These are phyloP conservation scores for Entomortierella parvispora DNA, from an alignment of 192 early-diverging fungal species.

Conservation along the genomic window DNA sequence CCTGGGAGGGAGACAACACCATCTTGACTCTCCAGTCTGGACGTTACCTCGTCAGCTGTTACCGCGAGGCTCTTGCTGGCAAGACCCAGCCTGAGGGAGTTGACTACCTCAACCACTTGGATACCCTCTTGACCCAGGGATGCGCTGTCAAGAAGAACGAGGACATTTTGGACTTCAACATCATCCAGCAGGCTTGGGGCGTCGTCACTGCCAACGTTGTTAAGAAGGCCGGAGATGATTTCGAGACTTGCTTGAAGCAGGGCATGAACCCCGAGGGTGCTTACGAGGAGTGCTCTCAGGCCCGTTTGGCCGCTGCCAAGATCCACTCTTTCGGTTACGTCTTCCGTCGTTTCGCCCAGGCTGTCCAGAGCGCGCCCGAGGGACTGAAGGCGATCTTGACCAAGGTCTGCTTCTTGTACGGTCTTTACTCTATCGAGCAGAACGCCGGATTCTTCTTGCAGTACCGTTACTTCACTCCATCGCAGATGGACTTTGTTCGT, in stretches of 20 bases:
- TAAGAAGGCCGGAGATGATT: conserved; percentile 81
- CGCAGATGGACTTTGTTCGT: conserved; percentile 78
- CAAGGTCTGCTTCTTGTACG: conserved; percentile 84
- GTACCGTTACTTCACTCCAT: conserved; percentile 80
- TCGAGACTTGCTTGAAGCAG: conserved; percentile 69
- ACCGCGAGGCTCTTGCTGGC: conserved; percentile 74
- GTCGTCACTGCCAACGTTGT: conserved; percentile 87
- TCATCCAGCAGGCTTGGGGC: conserved; percentile 82
- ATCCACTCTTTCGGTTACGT: conserved; percentile 89
- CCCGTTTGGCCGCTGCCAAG: conserved; percentile 83
- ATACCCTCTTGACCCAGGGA: conserved; percentile 54
- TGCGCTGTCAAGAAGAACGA: conserved; percentile 62
- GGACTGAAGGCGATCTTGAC: conserved; percentile 69
- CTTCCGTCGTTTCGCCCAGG: conserved; percentile 85
- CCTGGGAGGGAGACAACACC: conserved; percentile 93
- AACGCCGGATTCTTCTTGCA: conserved; percentile 89
- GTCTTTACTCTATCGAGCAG: conserved; percentile 82
- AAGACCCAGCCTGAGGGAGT: conserved; percentile 84
- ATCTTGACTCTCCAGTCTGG: conserved; percentile 91
- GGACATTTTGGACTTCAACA: conserved; percentile 65
- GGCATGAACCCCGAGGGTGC: conserved; percentile 82
- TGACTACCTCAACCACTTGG: conserved; percentile 74
- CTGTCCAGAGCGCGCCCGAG: conserved; percentile 71
- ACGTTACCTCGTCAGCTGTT: conserved; percentile 83
- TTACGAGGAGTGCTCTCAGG: conserved; percentile 89